phyloP scores from a whole-genome alignment of 805 yeast species.

The Yamadazyma philogaea region DNA sequence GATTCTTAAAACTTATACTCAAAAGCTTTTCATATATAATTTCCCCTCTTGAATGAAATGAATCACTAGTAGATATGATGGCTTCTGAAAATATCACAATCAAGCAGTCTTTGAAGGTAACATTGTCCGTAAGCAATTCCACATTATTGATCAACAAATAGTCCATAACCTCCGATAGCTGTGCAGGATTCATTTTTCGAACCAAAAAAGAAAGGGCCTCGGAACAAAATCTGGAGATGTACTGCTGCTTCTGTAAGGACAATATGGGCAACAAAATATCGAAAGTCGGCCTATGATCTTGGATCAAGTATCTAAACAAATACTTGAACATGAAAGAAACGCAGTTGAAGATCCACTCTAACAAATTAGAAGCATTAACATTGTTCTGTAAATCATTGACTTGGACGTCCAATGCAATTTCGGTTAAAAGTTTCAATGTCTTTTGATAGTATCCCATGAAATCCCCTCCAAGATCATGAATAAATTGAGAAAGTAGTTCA shows the following conservation, averaged over 20 bases:
- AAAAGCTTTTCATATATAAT: slow-evolving; percentile 46
- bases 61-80: slow-evolving; percentile 64
- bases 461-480: slow-evolving; percentile 91
- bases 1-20: slow-evolving; percentile 19
- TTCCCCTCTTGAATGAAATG: slow-evolving; percentile 71
- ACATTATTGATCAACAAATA: slow-evolving; percentile 37
- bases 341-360: slow-evolving; percentile 83
- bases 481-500: slow-evolving; percentile 76
- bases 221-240: slow-evolving; percentile 78
- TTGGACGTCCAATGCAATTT: slow-evolving; percentile 38
- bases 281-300: slow-evolving; percentile 65
- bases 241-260: slow-evolving; percentile 52
- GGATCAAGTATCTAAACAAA: slow-evolving; percentile 61
- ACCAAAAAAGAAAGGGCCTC: slow-evolving; percentile 85
- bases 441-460: slow-evolving; percentile 66
- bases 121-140: slow-evolving; percentile 32
- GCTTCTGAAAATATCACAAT: slow-evolving; percentile 68
- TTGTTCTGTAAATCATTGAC: slow-evolving; percentile 51
- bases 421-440: slow-evolving; percentile 50
- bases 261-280: slow-evolving; percentile 61
- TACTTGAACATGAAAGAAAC: slow-evolving; percentile 89
- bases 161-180: slow-evolving; percentile 46
- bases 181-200: slow-evolving; percentile 56
- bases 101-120: slow-evolving; percentile 55
- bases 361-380: slow-evolving; percentile 53